Evolutionary conservation across 2,329 filamentous ascomycete species (phyloP), one percentile per base, ranked within the genome.

Genomic region (Ramularia collo-cygni): DNA sequence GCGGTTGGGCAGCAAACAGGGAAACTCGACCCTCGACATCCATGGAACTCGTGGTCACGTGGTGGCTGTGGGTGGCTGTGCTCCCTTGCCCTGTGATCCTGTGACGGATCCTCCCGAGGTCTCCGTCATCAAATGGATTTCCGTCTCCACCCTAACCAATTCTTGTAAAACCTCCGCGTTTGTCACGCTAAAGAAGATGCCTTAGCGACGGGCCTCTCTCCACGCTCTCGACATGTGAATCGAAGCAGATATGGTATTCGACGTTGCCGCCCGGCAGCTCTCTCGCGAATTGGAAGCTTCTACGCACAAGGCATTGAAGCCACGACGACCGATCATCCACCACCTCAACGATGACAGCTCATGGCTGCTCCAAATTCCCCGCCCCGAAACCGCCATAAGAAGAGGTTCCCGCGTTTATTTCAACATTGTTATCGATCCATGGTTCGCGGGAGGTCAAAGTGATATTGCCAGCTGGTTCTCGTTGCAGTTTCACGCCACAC

Each of bases 311-410:
- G 53, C 64, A 15, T 61, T 70, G 34, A 57, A 62, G 19, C 60
- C 61, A 35, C 65, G 64, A 28, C 65, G 71, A 17, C 75, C 75
- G 1, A 55, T 82, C 28, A 67, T 84, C 7, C 74, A 76, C 37
- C 79, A 83, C 58, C 66, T 83, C 21, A 83, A 82, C 57, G 78
- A 74, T 50, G 79, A 83, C 61, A 81, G 77, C 4, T 76, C 73
- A 15, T 83, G 79, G 79, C 66, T 83, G 2, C 62, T 83, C n/a
- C 77, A 79, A 44, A 65, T 83, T 7, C 77, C 79, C 1, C 70
- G 72, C 31, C 77, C 76, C 4, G 52, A 62, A 0, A 59, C 62
- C 19, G 62, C 63, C 2, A 53, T 63, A 15, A 64, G 59, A 34
- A 65, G 67, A 28, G 61, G 61, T n/a, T 62, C 63, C 5, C 69